A percentile compares a stretch with the other conserved stretches of the same genome.
phyloP scores from a whole-genome alignment of 1,284 basidiomycete species.

The Cutaneotrichosporon dermatis region DNA sequence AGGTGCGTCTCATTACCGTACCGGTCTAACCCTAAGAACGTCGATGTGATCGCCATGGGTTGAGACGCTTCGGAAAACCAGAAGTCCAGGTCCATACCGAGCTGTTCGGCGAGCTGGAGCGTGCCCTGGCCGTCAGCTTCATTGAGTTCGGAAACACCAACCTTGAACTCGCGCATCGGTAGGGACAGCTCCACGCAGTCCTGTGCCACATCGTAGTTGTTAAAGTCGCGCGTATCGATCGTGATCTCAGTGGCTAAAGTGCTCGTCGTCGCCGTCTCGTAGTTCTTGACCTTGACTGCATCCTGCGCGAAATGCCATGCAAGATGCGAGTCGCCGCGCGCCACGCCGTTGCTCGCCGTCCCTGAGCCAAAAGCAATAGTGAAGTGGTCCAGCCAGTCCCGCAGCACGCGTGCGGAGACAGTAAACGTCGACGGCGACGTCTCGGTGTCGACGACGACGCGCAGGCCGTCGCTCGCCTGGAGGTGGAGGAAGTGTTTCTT shows the following conservation, averaged over 20 bases:
- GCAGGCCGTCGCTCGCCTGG: conserved; percentile 37
- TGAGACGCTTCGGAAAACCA: conserved; percentile 43
- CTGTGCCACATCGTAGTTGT: conserved; percentile 33
- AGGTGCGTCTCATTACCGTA: conserved; percentile 27
- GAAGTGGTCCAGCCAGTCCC: conserved; percentile 49
- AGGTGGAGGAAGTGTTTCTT: conserved; percentile 48
- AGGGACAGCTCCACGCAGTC: conserved; percentile 36
- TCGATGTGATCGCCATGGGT: conserved; percentile 40
- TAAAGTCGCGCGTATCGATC: conserved; percentile 41
- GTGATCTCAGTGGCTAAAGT: conserved; percentile 42
- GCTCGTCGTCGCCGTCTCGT: conserved; percentile 23
- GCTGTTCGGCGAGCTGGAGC: conserved; percentile 42
- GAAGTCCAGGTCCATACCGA: conserved; percentile 39
- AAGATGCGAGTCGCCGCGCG: conserved; percentile 36
- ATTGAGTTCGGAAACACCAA: conserved; percentile 18
- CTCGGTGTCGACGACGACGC: conserved; percentile 41
- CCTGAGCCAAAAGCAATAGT: conserved; percentile 24
- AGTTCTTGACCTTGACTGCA: conserved; percentile 43
- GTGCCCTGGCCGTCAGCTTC: conserved; percentile 29
- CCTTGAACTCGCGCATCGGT: conserved; percentile 49
- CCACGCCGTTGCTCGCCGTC: conserved; percentile 6
- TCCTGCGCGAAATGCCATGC: conserved; percentile 43
- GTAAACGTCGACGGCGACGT: conserved; percentile 41
- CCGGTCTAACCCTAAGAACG: conserved; percentile 12
- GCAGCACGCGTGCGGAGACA: conserved; percentile 37